Percentiles rank a stretch among this genome's conserved stretches.
Conservation (phyloP, 805 yeast genomes). For the Tetrapisispora arboricola region DNA sequence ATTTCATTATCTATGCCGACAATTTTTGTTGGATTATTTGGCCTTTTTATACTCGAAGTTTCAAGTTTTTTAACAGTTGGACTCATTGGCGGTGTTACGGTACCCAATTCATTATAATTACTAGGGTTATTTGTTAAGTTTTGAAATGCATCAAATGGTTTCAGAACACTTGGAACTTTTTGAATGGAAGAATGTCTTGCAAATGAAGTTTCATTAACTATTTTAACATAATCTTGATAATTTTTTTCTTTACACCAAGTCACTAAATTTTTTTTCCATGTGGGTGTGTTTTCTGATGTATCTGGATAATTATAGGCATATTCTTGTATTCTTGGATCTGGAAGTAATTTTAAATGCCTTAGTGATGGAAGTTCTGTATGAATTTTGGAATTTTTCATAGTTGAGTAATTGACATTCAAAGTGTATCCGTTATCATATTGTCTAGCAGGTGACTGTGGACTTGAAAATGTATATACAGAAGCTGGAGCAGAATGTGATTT, state of each 20-base stretch:
- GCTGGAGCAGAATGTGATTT: constrained; percentile 27
- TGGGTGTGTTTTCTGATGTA: constrained; percentile 24
- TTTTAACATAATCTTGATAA: constrained; percentile 23
- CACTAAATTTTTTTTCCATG: constrained; percentile 25
- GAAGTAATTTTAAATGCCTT: constrained; percentile 24
- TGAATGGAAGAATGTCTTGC: constrained; percentile 4
- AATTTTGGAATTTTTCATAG: constrained; percentile 1
- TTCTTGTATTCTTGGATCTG: constrained; percentile 24
- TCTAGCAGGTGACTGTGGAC: background rate
- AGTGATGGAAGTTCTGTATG: constrained; percentile 21
- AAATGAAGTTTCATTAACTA: constrained; percentile 7
- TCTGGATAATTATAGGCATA: constrained; percentile 27
- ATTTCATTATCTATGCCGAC: background rate
- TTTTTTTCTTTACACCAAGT: constrained; percentile 28
- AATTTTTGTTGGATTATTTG: background rate
- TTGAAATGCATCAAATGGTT: constrained; percentile 24
- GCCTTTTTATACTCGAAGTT: background rate
- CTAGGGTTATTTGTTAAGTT: constrained; percentile 8
- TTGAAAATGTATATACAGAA: constrained; percentile 14
- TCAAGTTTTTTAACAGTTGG: constrained; percentile 6
- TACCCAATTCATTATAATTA: constrained; percentile 1
- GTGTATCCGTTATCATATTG: background rate
- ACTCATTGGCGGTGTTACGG: constrained; percentile 29
- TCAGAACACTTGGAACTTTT: constrained; percentile 19
- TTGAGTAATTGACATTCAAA: background rate